phyloP scores from a whole-genome alignment of 108 stramenopile genomes.

The Nannochloropsis gaditana region DNA sequence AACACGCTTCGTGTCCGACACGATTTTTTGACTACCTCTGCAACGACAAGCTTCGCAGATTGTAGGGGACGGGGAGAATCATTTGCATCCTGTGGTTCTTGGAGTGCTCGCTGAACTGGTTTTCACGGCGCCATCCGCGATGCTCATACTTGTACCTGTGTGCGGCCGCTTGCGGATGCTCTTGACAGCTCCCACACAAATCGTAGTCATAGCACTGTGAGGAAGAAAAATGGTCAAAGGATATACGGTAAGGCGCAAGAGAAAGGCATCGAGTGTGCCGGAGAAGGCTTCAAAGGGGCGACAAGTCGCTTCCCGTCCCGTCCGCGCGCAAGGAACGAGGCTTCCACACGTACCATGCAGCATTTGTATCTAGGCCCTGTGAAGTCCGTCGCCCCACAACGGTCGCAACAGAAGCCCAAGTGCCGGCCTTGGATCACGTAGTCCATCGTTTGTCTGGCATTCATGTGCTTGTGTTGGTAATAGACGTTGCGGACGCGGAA shows the following conservation, averaged over 20 bases:
- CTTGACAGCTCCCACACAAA: background rate
- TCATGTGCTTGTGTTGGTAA: slow-evolving; percentile 7
- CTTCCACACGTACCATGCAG: background rate
- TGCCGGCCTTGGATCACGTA: background rate
- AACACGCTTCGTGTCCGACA: too few relatives aligned
- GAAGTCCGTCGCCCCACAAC: background rate
- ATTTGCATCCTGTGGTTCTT: slow-evolving; percentile 9
- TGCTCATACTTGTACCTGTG: slow-evolving; percentile 12
- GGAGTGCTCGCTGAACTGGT: background rate
- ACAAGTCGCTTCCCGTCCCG: too few relatives aligned
- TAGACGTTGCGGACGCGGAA: slow-evolving; percentile 9
- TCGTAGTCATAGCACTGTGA: background rate
- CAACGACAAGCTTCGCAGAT: background rate
- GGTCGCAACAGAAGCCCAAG: background rate
- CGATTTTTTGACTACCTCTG: background rate
- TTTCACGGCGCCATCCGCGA: background rate
- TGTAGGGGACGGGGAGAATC: background rate
- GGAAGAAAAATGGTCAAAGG: background rate
- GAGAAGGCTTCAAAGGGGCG: too few relatives aligned
- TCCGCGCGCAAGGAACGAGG: background rate
- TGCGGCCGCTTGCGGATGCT: slow-evolving; percentile 10
- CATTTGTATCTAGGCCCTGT: slow-evolving; percentile 19
- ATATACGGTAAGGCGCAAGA: background rate
- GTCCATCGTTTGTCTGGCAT: background rate
- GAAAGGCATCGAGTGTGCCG: too few relatives aligned